Evolutionary conservation across 2,329 filamentous ascomycete species (phyloP), one percentile per base, ranked within the genome.

Genomic region (Talaromyces sp.): DNA sequence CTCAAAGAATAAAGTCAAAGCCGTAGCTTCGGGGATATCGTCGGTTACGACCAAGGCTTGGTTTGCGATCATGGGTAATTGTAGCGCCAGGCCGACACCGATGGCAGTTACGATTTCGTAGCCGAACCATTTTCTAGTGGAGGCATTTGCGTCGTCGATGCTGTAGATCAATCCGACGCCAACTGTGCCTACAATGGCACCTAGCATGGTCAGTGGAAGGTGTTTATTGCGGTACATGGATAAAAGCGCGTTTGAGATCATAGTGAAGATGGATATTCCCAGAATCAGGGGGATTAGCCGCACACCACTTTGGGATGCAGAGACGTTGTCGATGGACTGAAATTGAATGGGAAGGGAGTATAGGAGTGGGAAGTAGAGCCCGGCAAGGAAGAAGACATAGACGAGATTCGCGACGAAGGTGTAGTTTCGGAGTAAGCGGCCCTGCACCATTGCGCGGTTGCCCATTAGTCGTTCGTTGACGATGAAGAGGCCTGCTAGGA

Each of bases 281-380:
- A 82, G 63, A 7, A 83, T 75, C 19, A 80, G 68, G 19, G 81
- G 76, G 14, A 82, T 70, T 50, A 79, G 81, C 50, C 73, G 71
- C 10, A 82, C 70, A n/a, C 80, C 81, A 14, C 73, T 77, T 31
- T 68, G 61, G 13, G 72, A 69, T 2, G 80, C 71, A 19, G 68
- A 73, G 13, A 70, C 71, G 60, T 72, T 71, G 67, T 65, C 59
- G 11, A 65, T 65, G 22, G 63, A 65, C 13, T 65, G 63, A 39
- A 65, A 65, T 10, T 65, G 69, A 45, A 66, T 66, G 7, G 69
- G 69, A 1, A 70, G 66, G 22, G 65, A 73, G 68, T 80, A 76
- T 10, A 76, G 70, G 65, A 75, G 79, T 10, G 73, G 62, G 50
- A 71, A 75, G 54, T 73, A 70, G 24, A 73, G 69, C 3, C 69